Percentiles rank a stretch among this genome's conserved stretches.
phyloP scores from a whole-genome alignment of 257 asterid species.

The Voacanga thouarsii region DNA sequence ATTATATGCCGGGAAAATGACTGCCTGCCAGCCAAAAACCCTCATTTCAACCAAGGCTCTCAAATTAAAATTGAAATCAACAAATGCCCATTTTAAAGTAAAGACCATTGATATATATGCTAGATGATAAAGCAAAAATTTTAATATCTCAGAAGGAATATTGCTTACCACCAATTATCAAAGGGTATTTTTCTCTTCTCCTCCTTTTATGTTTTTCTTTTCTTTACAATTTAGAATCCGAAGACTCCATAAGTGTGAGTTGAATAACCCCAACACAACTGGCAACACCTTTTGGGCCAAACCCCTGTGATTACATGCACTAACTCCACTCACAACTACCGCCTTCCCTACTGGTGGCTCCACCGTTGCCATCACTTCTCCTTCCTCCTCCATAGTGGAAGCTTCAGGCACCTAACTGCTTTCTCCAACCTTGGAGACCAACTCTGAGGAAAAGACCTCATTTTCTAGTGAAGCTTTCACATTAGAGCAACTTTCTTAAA shows the following conservation, averaged over 20 bases:
- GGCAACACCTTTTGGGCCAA: slow-evolving; percentile 77
- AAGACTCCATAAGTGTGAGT: slow-evolving; percentile 83
- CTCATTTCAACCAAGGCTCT: slow-evolving; percentile 8
- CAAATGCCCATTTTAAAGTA: slow-evolving; percentile 15
- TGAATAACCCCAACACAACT: slow-evolving; percentile 78
- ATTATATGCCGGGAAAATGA: slow-evolving; percentile 13
- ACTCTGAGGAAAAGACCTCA: not conserved
- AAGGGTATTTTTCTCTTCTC: slow-evolving; percentile 1
- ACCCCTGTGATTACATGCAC: slow-evolving; percentile 47
- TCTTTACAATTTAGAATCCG: slow-evolving; percentile 71
- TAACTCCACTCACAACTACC: slow-evolving; percentile 6
- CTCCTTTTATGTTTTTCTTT: not conserved
- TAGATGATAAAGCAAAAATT: slow-evolving; percentile 16
- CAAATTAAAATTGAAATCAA: slow-evolving; percentile 17
- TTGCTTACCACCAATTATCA: slow-evolving; percentile 23
- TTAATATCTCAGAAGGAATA: slow-evolving; percentile 28
- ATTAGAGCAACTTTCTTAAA: slow-evolving; percentile 14
- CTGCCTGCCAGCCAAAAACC: slow-evolving; percentile 6
- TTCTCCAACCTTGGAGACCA: slow-evolving; percentile 6
- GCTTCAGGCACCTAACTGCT: slow-evolving; percentile 1
- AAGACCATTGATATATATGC: slow-evolving; percentile 10
- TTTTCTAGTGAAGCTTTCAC: slow-evolving; percentile 7
- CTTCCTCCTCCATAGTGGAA: slow-evolving; percentile 7
- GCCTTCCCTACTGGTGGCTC: slow-evolving; percentile 33
- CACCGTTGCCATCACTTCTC: not conserved